Percentiles rank a stretch among this genome's conserved stretches.
Evolutionary conservation across 768 basidiomycete genomes (phyloP).

Genomic region (Boletus subcaerulescens): DNA sequence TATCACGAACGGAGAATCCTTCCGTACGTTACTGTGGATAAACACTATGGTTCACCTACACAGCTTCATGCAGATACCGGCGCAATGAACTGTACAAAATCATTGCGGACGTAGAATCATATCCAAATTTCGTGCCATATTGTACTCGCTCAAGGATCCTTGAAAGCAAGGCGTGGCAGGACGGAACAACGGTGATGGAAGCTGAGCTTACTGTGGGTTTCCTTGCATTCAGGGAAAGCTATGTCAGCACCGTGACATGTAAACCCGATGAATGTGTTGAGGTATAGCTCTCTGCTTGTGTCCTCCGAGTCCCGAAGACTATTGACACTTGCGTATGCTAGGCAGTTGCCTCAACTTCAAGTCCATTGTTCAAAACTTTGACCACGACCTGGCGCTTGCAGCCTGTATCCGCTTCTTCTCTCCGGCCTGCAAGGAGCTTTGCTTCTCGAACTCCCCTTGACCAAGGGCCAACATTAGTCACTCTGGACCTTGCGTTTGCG

Average conservation of each 20-base stretch:
- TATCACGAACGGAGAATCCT: slow-evolving; percentile 86
- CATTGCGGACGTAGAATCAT: slow-evolving; percentile 85
- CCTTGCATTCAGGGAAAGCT: slow-evolving; percentile 82
- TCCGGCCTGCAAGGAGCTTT: slow-evolving; percentile 26
- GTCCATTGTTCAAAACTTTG: slow-evolving; percentile 70
- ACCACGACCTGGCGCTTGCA: slow-evolving; percentile 74
- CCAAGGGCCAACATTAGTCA: slow-evolving; percentile 68
- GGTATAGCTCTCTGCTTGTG: slow-evolving; percentile 33
- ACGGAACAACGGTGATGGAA: slow-evolving; percentile 53
- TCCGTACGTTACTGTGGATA: slow-evolving; percentile 58
- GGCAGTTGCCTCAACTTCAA: slow-evolving; percentile 71
- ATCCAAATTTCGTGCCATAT: slow-evolving; percentile 85
- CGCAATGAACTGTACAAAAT: slow-evolving; percentile 77
- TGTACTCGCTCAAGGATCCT: slow-evolving; percentile 75
- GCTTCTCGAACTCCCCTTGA: slow-evolving; percentile 9
- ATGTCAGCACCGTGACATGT: slow-evolving; percentile 81
- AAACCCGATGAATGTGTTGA: slow-evolving; percentile 74
- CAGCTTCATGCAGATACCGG: slow-evolving; percentile 55
- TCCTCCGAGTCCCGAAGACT: background rate
- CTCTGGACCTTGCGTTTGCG: slow-evolving; percentile 79
- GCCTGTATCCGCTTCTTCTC: slow-evolving; percentile 45
- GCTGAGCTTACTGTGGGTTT: slow-evolving; percentile 90
- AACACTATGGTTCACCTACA: slow-evolving; percentile 7
- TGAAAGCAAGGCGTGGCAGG: slow-evolving; percentile 21
- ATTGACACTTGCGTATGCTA: slow-evolving; percentile 28